Base-by-base conservation (phyloP, 345 rosid genomes). In the Eucalyptus cloeziana region DNA sequence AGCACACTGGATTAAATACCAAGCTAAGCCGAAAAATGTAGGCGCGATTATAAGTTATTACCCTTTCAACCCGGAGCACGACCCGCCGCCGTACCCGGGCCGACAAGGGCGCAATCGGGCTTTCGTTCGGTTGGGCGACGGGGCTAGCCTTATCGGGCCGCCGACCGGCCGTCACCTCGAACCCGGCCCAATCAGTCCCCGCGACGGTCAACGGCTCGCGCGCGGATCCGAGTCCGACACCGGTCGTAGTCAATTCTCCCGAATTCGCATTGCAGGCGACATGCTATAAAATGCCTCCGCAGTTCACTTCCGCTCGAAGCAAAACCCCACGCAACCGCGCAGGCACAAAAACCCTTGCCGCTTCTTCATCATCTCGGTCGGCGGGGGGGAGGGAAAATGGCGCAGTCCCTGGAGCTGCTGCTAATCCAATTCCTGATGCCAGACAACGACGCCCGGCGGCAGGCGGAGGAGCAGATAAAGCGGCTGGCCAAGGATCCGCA, bases 371-470 rank as follows among this genome's bases (percentile, higher is more conserved):
- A 8, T 49, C 37, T 85, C 37, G 7, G 40, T n/a, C 58, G 40
- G 31, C 25, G 25, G 76, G 58, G 22, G 24, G 58, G 58, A 7
- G 58, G 3, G 1, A 47, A 76, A 40, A 98, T 98, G 99, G 96
- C 99, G 62, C 99, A 98, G 87, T 97, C 99, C 69, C 95, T 98
- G 5, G 99, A 98, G 89, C 91, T 98, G 87, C 88, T 98, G 88
- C 89, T 98, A 94, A 98, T 98, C 91, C 99, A 98, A 69, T 98
- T 98, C 92, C 92, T 98, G 92, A 98, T 98, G 99, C 99, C 99
- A 11, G 99, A 98, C 93, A 98, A 98, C 89, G 99, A 98, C 90
- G 99, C 99, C 17, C 93, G 99, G 37, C 92, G 99, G 86, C 99
- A 98, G 90, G 99, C 99, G 16, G 99, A 98, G 93, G 99, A 98